These are phyloP conservation scores for Macaranga tanarius DNA, from an alignment of 441 rosid genomes.

Conservation along the genomic window DNA sequence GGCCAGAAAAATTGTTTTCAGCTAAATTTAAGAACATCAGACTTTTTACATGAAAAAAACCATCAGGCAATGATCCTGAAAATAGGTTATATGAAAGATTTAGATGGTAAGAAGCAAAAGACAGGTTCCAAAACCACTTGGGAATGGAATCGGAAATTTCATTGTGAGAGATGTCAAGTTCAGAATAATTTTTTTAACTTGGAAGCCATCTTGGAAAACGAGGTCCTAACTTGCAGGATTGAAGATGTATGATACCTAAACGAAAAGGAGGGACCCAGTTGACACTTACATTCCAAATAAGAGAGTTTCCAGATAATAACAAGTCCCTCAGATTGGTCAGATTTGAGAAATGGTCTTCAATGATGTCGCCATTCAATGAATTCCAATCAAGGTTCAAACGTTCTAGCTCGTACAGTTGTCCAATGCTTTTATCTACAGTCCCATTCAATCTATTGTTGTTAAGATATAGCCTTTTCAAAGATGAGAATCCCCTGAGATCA, in stretches of 20 bases:
- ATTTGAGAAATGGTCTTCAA: neutral
- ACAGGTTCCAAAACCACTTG: neutral
- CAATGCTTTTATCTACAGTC: constrained; percentile 12
- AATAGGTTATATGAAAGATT: too few species aligned
- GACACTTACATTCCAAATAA: neutral
- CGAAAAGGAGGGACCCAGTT: constrained; percentile 9
- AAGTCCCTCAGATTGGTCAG: constrained; percentile 7
- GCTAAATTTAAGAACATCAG: constrained; percentile 5
- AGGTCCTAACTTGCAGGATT: neutral
- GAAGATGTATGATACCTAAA: neutral
- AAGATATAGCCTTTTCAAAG: neutral
- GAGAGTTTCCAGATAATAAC: neutral
- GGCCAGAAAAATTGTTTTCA: constrained; percentile 2
- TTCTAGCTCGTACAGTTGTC: constrained; percentile 15
- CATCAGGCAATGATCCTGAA: too few species aligned
- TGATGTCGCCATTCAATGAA: constrained; percentile 6
- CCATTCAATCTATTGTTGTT: constrained; percentile 7
- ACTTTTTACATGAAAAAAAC: too few species aligned
- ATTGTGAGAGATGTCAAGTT: too few species aligned
- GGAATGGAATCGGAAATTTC: neutral
- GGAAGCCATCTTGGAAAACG: constrained; percentile 2
- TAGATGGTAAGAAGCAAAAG: neutral
- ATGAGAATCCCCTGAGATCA: constrained; percentile 8
- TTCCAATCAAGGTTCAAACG: constrained; percentile 14
- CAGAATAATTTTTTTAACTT: too few species aligned